These are phyloP conservation scores for Boletus reticuloceps DNA, from an alignment of 768 basidiomycete genomes.

Conservation along the genomic window DNA sequence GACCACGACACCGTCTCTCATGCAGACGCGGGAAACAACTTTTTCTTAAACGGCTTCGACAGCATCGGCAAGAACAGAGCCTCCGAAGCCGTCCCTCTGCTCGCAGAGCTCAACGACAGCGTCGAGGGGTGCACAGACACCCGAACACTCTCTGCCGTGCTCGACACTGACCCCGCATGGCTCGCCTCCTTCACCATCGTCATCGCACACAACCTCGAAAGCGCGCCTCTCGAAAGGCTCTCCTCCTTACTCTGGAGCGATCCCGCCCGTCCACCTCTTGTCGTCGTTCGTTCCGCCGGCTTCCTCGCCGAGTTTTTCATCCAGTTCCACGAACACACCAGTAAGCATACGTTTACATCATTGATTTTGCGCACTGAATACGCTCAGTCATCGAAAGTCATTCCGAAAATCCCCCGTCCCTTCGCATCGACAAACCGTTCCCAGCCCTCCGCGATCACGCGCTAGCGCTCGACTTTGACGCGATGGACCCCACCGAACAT, in stretches of 20 bases:
- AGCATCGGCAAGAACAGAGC: conserved; percentile 82
- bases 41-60: conserved; percentile 79
- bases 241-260: conserved; percentile 68
- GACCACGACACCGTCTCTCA: conserved; percentile 60
- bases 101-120: conserved; percentile 84
- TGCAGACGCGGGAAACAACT: conserved; percentile 92
- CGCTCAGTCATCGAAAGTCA: conserved; percentile 82
- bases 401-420: conserved; percentile 67
- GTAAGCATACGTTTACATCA: conserved; percentile 42
- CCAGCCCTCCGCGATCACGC: conserved; percentile 76
- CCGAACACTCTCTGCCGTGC: conserved; percentile 52
- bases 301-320: conserved; percentile 88
- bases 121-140: conserved; percentile 70
- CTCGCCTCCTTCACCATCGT: conserved; percentile 71
- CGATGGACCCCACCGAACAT: conserved; percentile 87
- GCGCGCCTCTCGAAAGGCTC: conserved; percentile 52
- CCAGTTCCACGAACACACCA: conserved; percentile 85
- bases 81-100: conserved; percentile 68
- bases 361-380: neutral
- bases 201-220: conserved; percentile 79
- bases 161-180: conserved; percentile 52
- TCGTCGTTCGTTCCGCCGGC: conserved; percentile 81
- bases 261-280: conserved; percentile 58
- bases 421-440: conserved; percentile 90
- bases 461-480: conserved; percentile 62